Conservation (phyloP, 2,329 filamentous ascomycete genomes). For the Colletotrichum salicis region DNA sequence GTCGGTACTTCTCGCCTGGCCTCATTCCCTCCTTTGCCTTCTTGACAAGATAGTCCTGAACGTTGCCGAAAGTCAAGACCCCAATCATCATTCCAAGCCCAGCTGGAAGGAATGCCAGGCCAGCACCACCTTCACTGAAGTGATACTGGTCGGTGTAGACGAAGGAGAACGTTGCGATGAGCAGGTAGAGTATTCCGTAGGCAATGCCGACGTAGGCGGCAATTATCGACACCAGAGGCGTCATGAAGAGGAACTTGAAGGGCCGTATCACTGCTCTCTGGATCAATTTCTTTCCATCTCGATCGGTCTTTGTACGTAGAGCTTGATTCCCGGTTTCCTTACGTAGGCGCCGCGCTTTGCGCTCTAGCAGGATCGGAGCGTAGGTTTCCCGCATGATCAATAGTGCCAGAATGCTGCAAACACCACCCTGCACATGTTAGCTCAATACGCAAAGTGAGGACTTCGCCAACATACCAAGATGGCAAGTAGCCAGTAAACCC, state of each 20-base stretch:
- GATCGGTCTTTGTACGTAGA: conserved; percentile 65
- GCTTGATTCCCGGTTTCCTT: conserved; percentile 62
- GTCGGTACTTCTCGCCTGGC: background rate
- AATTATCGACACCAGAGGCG: conserved; percentile 53
- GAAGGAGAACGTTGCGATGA: conserved; percentile 63
- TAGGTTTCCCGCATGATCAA: too few species aligned
- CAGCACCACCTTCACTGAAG: conserved; percentile 48
- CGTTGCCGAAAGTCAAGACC: conserved; percentile 38
- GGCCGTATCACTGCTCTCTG: conserved; percentile 58
- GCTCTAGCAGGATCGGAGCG: too few species aligned
- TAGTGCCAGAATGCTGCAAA: background rate
- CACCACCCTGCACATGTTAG: conserved; percentile 46
- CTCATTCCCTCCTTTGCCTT: background rate
- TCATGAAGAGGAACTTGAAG: conserved; percentile 53
- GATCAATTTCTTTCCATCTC: conserved; percentile 52
- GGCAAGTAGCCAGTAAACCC: conserved; percentile 59
- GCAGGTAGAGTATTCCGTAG: conserved; percentile 61
- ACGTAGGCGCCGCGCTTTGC: conserved; percentile 44
- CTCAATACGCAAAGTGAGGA: conserved; percentile 53
- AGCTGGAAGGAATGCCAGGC: background rate
- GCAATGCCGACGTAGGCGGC: conserved; percentile 59
- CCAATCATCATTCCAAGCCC: background rate
- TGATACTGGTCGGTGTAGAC: conserved; percentile 59
- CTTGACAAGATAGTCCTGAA: conserved; percentile 48
- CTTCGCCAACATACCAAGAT: conserved; percentile 46